Evolutionary conservation across 139 green algal genomes (phyloP).

Genomic region (Zygnema cylindricum): DNA sequence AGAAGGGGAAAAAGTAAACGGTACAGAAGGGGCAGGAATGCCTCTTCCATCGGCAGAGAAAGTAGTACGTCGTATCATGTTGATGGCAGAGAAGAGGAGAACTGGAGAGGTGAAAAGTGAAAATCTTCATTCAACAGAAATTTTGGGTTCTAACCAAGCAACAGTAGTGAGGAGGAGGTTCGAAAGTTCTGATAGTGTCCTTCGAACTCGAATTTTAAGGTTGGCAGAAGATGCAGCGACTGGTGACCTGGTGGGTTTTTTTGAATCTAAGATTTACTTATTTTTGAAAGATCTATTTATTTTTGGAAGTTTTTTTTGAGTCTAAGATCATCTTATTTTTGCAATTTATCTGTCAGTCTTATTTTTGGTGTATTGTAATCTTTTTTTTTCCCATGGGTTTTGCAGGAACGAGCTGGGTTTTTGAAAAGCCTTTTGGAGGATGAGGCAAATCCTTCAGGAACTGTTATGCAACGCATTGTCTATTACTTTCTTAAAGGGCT

Average conservation of each 20-base stretch:
- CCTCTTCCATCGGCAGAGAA: background rate
- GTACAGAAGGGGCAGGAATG: background rate
- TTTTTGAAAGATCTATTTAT: too few relatives aligned
- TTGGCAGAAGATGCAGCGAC: background rate
- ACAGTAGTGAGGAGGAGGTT: background rate
- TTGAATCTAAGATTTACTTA: background rate
- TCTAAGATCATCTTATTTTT: too few relatives aligned
- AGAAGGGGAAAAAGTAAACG: background rate
- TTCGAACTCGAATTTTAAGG: background rate
- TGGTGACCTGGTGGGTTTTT: background rate
- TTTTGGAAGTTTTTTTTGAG: too few relatives aligned
- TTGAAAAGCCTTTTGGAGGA: background rate
- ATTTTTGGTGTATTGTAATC: too few relatives aligned
- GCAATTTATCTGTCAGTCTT: too few relatives aligned
- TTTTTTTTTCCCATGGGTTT: too few relatives aligned
- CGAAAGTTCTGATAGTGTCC: background rate
- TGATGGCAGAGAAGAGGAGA: background rate
- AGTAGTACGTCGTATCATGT: background rate
- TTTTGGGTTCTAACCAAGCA: too few relatives aligned
- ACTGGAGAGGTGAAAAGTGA: background rate
- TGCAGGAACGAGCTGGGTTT: background rate
- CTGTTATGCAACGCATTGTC: constrained; percentile 15
- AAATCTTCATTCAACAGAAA: background rate
- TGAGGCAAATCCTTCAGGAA: background rate
- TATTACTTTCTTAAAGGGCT: constrained; percentile 42